Base-by-base conservation (phyloP, 2,329 filamentous ascomycete genomes). In the Trichoderma brevicompactum region DNA sequence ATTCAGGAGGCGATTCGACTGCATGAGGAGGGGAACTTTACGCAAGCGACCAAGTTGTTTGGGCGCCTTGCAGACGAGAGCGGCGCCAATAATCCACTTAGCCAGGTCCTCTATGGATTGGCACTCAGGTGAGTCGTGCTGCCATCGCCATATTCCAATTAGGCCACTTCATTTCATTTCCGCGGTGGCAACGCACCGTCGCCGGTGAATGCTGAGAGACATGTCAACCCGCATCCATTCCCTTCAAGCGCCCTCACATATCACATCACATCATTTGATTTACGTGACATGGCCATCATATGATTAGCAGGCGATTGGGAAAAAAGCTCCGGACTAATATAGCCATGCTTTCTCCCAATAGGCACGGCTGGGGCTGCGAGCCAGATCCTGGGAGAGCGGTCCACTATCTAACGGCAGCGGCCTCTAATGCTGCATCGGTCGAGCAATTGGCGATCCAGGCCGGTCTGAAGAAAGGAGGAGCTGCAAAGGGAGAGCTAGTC, bases 1-100 rank as follows among this genome's bases (percentile, higher is more conserved):
- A 97, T 99, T 66, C 94, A 97, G 78, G 89, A 96, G 79, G 95
- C 95, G n/a, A 99, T 99, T 75, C 86, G 90, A 67, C 82, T 98
- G 69, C 95, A 99, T 76, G 95, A 99, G 78, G 84, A 82, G 53
- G 94, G 94, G 65, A 85, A 95, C 67, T 83, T 97, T 65, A 86
- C 88, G 72, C 80, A 83, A 72, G 95, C 93, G 61, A 97, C 95
- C n/a, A 81, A 82, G 60, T 87, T 98, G 78, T 99, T 99, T 79
- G 91, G 88, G 34, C 82, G 84, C 67, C 82, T 99, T 70, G 95
- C 95, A 61, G 89, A 97, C 75, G 92, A 92, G 0, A 83, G 88
- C 62, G 93, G 92, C 28, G 87, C 89, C 56, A 97, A 97, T 75
- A 97, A 98, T 78, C 92, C 95, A 46, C 83, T 99, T 69, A 95